These are phyloP conservation scores for Halophytophthora polymorphica DNA, from an alignment of 352 stramenopile genomes.

Conservation along the genomic window DNA sequence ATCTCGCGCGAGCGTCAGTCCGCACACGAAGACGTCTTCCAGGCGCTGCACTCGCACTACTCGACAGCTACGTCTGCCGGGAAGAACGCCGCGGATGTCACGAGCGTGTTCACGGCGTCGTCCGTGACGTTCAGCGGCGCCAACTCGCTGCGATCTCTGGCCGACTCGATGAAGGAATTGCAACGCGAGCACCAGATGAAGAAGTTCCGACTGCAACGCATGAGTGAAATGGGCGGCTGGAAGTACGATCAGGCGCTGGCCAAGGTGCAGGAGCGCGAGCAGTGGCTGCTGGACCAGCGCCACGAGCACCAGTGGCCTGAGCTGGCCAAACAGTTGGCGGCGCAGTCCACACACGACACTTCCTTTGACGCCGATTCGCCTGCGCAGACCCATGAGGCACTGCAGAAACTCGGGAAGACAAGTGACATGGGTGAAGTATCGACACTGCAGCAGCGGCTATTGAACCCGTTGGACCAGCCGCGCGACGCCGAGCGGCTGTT, in stretches of 20 bases:
- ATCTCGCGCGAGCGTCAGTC: conserved; percentile 74
- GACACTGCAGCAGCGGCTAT: conserved; percentile 55
- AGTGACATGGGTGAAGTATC: conserved; percentile 50
- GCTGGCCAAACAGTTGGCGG: conserved; percentile 41
- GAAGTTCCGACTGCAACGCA: conserved; percentile 61
- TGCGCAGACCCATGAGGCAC: conserved; percentile 13
- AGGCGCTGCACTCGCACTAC: conserved; percentile 64
- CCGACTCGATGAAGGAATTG: conserved; percentile 71
- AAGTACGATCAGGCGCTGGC: conserved; percentile 61
- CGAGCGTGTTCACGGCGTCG: conserved; percentile 10
- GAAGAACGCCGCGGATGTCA: not conserved
- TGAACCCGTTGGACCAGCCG: conserved; percentile 64
- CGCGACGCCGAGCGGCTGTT: conserved; percentile 45
- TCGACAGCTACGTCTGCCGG: conserved; percentile 15
- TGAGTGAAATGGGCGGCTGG: conserved; percentile 72
- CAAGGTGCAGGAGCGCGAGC: conserved; percentile 50
- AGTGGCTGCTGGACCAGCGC: conserved; percentile 57
- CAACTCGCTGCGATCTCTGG: conserved; percentile 46
- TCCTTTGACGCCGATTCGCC: conserved; percentile 6
- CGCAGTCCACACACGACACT: conserved; percentile 14
- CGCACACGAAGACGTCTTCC: conserved; percentile 71
- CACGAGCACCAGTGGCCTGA: conserved; percentile 60
- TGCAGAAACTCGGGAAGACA: conserved; percentile 25
- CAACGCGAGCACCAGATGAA: conserved; percentile 86
- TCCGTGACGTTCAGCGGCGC: conserved; percentile 12